These are phyloP conservation scores for Luffa aegyptiaca DNA, from an alignment of 306 rosid genomes.

Conservation along the genomic window DNA sequence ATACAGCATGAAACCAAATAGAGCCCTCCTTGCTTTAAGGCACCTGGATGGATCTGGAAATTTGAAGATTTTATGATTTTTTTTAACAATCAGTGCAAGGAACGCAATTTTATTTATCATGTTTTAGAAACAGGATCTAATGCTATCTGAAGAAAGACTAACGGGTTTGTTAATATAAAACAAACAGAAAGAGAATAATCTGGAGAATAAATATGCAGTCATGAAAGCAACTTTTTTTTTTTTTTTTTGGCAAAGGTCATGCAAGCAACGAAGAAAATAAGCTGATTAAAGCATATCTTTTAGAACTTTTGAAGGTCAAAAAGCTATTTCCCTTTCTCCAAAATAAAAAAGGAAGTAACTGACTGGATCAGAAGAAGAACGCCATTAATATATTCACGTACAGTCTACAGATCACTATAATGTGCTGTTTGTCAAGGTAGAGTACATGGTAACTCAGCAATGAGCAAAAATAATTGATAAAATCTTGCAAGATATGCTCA, in stretches of 20 bases:
- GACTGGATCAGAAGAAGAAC: neutral
- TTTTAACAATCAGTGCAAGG: neutral
- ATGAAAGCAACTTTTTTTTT: neutral
- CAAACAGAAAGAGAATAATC: neutral
- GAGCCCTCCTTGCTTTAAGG: conserved; percentile 74
- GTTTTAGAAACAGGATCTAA: neutral
- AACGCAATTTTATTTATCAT: neutral
- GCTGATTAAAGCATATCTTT: neutral
- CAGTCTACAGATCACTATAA: neutral
- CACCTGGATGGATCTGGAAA: conserved; percentile 88
- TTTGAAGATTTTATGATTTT: conserved; percentile 7
- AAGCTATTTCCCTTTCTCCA: neutral
- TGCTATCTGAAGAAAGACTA: neutral
- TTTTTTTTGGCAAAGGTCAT: neutral
- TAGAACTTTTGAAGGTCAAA: neutral
- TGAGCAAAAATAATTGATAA: neutral
- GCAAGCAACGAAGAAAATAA: neutral
- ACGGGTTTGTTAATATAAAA: neutral
- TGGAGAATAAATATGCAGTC: neutral
- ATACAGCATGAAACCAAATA: conserved; percentile 86
- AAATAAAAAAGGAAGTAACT: neutral
- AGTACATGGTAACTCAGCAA: neutral
- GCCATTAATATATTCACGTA: neutral
- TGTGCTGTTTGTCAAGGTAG: neutral
- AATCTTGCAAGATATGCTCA: neutral